These are phyloP conservation scores for Citrus sp. DNA, from an alignment of 345 rosid genomes.

Conservation along the genomic window DNA sequence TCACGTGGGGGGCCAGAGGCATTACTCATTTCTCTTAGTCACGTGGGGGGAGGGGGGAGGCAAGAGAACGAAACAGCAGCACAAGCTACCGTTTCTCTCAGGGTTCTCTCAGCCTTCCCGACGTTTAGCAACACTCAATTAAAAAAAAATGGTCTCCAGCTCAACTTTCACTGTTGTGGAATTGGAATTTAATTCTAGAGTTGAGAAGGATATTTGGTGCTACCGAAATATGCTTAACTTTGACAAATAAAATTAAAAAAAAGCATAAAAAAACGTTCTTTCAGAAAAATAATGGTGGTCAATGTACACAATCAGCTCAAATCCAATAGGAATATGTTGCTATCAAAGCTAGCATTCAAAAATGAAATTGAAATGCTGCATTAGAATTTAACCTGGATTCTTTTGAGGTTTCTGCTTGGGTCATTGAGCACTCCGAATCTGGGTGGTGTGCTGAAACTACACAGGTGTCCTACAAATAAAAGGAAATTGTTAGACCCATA, in stretches of 20 bases:
- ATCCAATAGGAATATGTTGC: background rate
- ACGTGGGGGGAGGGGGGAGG: no score
- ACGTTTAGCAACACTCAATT: no score
- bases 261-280: background rate
- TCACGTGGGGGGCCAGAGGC: no score
- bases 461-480: conserved; percentile 33
- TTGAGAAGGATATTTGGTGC: background rate
- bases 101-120: no score
- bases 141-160: background rate
- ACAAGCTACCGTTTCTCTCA: no score
- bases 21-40: no score
- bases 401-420: conserved; percentile 27
- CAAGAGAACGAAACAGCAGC: no score
- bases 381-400: conserved; percentile 21
- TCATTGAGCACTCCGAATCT: conserved; percentile 57
- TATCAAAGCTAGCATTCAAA: conserved; percentile 1
- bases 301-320: background rate
- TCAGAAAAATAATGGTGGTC: background rate
- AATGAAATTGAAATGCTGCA: background rate
- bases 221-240: background rate
- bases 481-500: no score
- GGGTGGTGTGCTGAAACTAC: conserved; percentile 22
- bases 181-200: background rate
- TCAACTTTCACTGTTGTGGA: background rate
- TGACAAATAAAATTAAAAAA: background rate